These are phyloP conservation scores for Phytophthora pini DNA, from an alignment of 352 stramenopile species.

Conservation along the genomic window DNA sequence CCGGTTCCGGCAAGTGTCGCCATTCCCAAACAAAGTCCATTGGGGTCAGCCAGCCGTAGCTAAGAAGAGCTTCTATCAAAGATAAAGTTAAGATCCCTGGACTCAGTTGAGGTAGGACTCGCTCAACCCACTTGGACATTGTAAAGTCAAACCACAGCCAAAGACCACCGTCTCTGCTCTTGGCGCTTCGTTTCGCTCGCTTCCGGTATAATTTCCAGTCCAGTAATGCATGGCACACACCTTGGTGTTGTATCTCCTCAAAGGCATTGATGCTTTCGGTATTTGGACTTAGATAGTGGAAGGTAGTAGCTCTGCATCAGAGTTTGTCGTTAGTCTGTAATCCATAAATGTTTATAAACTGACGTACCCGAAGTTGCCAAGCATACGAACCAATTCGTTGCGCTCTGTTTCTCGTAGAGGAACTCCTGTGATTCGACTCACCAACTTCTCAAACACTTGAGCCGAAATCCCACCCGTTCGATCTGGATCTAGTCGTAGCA, in stretches of 20 bases:
- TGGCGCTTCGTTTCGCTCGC: slow-evolving; percentile 28
- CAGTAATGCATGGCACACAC: slow-evolving; percentile 35
- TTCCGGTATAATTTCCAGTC: slow-evolving; percentile 34
- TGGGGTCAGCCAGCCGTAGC: slow-evolving; percentile 33
- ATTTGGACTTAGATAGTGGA: slow-evolving; percentile 42
- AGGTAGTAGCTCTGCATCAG: slow-evolving; percentile 28
- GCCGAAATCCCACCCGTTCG: slow-evolving; percentile 25
- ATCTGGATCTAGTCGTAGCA: slow-evolving; percentile 28
- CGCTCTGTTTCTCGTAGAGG: slow-evolving; percentile 23
- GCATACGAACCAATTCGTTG: slow-evolving; percentile 29
- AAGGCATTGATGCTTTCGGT: slow-evolving; percentile 32
- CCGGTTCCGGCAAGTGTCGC: slow-evolving; percentile 20
- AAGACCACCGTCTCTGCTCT: slow-evolving; percentile 32
- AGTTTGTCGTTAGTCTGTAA: neutral
- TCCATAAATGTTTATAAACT: too few relatives aligned
- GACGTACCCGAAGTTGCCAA: slow-evolving; percentile 37
- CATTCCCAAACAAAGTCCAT: slow-evolving; percentile 39
- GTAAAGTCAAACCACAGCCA: slow-evolving; percentile 52
- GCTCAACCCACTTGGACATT: slow-evolving; percentile 43
- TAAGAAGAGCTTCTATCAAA: slow-evolving; percentile 21
- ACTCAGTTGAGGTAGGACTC: slow-evolving; percentile 10
- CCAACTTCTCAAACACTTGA: slow-evolving; percentile 21
- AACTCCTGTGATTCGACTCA: slow-evolving; percentile 27
- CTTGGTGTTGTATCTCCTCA: slow-evolving; percentile 31
- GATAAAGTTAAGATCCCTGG: neutral